Evolutionary conservation across 805 yeast species (phyloP), one percentile per base, ranked within the genome.

Genomic region (Wickerhamiella allomyrinae): DNA sequence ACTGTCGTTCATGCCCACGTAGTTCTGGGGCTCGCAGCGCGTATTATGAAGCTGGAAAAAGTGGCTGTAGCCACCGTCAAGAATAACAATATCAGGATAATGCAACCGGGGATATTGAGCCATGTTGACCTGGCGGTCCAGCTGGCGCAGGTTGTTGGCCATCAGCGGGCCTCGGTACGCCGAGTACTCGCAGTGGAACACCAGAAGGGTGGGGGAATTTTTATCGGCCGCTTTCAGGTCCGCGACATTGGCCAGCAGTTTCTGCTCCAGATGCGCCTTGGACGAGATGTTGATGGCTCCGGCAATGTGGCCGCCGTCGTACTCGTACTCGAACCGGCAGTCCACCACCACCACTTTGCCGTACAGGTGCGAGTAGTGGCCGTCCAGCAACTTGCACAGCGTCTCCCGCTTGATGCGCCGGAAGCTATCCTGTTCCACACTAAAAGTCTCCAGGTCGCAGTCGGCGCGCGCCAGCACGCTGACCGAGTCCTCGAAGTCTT

Each of bases 121-220:
- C 47, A 74, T 68, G 58, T 87, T 86, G 41, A 75, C 51, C 31
- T 71, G 70, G 48, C 98, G 72, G 62, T 91, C 98, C 51, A 81
- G 72, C 46, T 78, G 78, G 47, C 98, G 68, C 43, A 91, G 68
- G 57, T 85, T 86, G 41, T 76, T 67, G 1, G 97, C 97, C 80
- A 91, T 75, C 38, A 79, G 65, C 4, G 98, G 98, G n/a, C 97
- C 95, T 45, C 98, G 69, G 57, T 79, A 84, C 5, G 93, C 75
- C 29, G 93, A 79, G 58, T 85, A 89, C 61, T 91, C 98, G 62
- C 98, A 91, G 61, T 91, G 96, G 66, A 91, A 89, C 9, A 91
- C 69, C 6, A 89, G 58, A 42, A 91, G 63, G 17, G 67, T 67
- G 15, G 65, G 68, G 33, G 51, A 55, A 9, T 40, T 22, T 3